These are phyloP conservation scores for Candida pseudocylindracea DNA, from an alignment of 1,139 yeast species.

Conservation along the genomic window DNA sequence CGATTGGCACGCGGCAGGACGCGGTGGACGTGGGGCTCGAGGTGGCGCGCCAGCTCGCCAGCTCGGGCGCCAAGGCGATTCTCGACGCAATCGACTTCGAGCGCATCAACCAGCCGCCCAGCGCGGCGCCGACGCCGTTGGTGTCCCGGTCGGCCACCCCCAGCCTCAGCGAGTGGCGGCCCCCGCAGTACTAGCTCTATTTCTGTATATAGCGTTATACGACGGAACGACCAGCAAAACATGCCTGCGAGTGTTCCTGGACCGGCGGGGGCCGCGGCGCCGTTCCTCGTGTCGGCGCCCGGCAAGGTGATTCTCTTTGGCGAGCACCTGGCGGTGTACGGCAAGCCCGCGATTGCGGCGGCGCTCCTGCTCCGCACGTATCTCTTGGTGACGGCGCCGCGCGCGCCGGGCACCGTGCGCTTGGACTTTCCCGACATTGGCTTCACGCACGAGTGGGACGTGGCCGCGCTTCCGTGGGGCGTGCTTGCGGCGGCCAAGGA, in stretches of 20 bases:
- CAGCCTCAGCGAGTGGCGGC: too few relatives aligned
- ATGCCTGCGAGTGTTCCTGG: too few relatives aligned
- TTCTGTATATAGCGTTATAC: too few relatives aligned
- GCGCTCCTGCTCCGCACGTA: slow-evolving; percentile 70
- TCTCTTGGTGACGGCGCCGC: slow-evolving; percentile 29
- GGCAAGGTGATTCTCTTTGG: slow-evolving; percentile 94
- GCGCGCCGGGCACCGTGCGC: slow-evolving; percentile 17
- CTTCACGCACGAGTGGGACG: slow-evolving; percentile 40
- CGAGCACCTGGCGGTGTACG: slow-evolving; percentile 90
- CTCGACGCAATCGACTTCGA: slow-evolving; percentile 64
- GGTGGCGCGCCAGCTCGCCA: slow-evolving; percentile 46
- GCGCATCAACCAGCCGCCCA: slow-evolving; percentile 23
- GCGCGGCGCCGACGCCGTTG: too few relatives aligned
- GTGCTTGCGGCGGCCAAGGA: slow-evolving; percentile 21
- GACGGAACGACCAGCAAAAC: too few relatives aligned
- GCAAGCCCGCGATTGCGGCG: slow-evolving; percentile 85
- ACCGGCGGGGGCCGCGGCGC: slow-evolving; percentile 1
- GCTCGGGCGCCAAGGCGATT: slow-evolving; percentile 64
- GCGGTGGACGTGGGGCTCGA: slow-evolving; percentile 50
- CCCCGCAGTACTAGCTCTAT: too few relatives aligned
- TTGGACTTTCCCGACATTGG: slow-evolving; percentile 72
- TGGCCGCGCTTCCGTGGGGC: slow-evolving; percentile 38
- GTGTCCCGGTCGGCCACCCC: too few relatives aligned
- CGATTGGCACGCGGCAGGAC: slow-evolving; percentile 23
- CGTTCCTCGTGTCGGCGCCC: slow-evolving; percentile 79